phyloP scores from a whole-genome alignment of 345 rosid genomes.

The Triadica sebifera region DNA sequence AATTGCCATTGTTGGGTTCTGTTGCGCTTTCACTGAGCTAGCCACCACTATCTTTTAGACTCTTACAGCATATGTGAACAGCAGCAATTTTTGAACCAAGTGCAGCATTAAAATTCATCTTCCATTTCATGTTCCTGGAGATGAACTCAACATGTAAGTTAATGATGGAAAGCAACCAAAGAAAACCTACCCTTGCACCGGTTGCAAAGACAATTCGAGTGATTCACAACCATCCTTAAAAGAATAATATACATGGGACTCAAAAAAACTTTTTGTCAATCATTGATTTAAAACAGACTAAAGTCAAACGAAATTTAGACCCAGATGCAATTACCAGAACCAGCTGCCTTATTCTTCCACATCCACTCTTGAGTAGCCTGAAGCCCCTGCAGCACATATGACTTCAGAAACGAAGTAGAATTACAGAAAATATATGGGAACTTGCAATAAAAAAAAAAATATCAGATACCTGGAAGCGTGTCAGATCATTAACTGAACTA shows the following conservation, averaged over 20 bases:
- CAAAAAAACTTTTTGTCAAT: no score
- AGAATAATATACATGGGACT: neutral
- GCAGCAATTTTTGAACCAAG: neutral
- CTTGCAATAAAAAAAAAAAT: neutral
- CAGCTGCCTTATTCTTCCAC: slow-evolving; percentile 81
- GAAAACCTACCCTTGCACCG: neutral
- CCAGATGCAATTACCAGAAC: slow-evolving; percentile 33
- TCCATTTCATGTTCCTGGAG: slow-evolving; percentile 34
- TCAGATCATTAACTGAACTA: no score
- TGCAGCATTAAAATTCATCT: slow-evolving; percentile 4
- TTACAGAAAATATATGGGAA: neutral
- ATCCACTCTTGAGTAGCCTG: slow-evolving; percentile 58
- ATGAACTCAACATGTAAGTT: neutral
- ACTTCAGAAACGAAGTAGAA: slow-evolving; percentile 3
- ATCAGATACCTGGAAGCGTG: neutral
- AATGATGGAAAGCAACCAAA: no score
- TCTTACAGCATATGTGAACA: neutral
- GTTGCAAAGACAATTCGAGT: neutral
- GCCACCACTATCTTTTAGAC: neutral
- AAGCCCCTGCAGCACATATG: slow-evolving; percentile 40
- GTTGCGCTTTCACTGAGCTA: neutral
- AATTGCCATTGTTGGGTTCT: slow-evolving; percentile 2
- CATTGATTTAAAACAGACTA: neutral
- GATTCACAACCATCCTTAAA: neutral
- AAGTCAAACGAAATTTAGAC: slow-evolving; percentile 10